Evolutionary conservation across 2,329 filamentous ascomycete species (phyloP), one percentile per base, ranked within the genome.

Genomic region (Apiospora kogelbergensis): DNA sequence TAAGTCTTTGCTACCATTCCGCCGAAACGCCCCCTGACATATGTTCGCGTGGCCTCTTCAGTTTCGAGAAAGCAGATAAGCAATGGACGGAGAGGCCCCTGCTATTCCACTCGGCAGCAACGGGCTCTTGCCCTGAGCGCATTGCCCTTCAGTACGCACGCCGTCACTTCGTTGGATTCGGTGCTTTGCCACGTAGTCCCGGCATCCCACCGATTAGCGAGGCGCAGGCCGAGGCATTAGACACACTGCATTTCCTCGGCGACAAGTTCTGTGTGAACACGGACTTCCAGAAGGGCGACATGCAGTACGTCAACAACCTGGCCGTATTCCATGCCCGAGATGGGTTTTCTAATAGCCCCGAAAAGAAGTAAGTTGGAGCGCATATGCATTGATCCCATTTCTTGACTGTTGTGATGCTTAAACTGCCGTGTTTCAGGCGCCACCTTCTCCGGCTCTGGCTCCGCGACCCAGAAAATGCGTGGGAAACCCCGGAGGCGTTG

Each of bases 71-170:
- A 69, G 74, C 79, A 2, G 76, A 79, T 7, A 81, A 30, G n/a
- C 81, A 82, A 17, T 89, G 83, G 73, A 81, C 75, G 60, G 76
- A 80, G 15, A 81, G 86, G 0, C 87, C 89, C 1, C 79, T 90
- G 5, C 76, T 91, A 5, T 86, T 88, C 76, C 83, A 88, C 73
- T 85, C 88, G 64, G 83, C 85, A 0, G 81, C 82, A 11, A 85
- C 81, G 0, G 77, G 72, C 0, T 77, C 75, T 0, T 74, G 76
- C 0, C 85, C 87, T 0, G 85, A 90, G 73, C 82, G 87, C 1
- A 76, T 91, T 1, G 78, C 88, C 7, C 83, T 91, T 40, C 88
- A 91, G 71, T 91, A 90, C 71, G 86, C 85, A 0, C 84, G 89
- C 2, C 83, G 89, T 1, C 81, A 79, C 33, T 90, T 90, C 71